Base-by-base conservation (phyloP, 352 stramenopile species). In the Globisporangium paddicum region DNA sequence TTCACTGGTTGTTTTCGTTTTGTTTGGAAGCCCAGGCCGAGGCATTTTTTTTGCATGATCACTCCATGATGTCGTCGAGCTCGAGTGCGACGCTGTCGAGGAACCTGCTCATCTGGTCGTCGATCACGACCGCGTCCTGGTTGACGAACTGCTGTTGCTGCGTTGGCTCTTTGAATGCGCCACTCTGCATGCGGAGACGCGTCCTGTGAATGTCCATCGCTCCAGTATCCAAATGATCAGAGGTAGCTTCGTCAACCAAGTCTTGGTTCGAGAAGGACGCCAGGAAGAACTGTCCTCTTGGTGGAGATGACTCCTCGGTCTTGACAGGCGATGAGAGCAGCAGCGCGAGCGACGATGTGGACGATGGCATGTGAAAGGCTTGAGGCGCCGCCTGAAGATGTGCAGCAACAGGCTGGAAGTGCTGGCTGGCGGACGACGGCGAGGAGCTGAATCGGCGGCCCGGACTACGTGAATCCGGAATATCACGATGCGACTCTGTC, bases 91-190 rank as follows among this genome's bases (percentile, higher is more conserved):
- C 82, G 57, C 82, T 92, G 55, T 92, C 82, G 55, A 92, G 80
- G 60, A 92, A 89, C 48, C 66, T 77, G 62, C 68, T 90, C 79
- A 92, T 92, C 67, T 92, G 81, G 64, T 90, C 82, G 55, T 82
- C 69, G 58, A 80, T 80, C n/a, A 71, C 44, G 35, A 38, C 41
- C 21, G 46, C 18, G 6, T 38, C 45, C 45, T 47, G 56, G n/a
- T n/a, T n/a, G n/a, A n/a, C 19, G 4, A 54, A 44, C 14, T 54
- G 44, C 25, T 54, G 38, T 6, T 48, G 52, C 26, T 55, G 25
- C 18, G 35, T n/a, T 41, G 35, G 35, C 35, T 18, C 35, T n/a
- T 41, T 41, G 10, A n/a, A 41, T 2, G 10, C 14, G 35, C 35
- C 13, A 5, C 35, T 41, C n/a, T n/a, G n/a, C n/a, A n/a, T n/a